phyloP scores from a whole-genome alignment of 1,284 basidiomycete species.

The Ustilago tritici region DNA sequence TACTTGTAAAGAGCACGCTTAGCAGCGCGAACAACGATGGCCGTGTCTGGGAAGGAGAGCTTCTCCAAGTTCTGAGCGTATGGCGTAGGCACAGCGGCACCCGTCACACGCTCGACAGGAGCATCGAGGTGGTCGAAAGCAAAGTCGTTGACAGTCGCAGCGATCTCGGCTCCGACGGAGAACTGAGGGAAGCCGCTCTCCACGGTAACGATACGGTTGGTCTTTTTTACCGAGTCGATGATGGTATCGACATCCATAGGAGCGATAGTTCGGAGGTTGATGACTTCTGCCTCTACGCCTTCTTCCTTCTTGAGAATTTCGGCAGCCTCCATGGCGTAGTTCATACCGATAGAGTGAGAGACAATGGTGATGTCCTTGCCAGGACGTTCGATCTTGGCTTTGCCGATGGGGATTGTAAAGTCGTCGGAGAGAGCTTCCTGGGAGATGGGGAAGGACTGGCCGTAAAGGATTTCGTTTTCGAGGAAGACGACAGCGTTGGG shows the following conservation, averaged over 20 bases:
- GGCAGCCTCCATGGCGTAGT: slow-evolving; percentile 75
- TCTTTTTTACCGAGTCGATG: slow-evolving; percentile 96
- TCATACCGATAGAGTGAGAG: slow-evolving; percentile 75
- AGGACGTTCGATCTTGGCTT: slow-evolving; percentile 93
- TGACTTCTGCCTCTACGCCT: slow-evolving; percentile 95
- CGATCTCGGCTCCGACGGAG: slow-evolving; percentile 97
- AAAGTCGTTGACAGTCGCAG: slow-evolving; percentile 83
- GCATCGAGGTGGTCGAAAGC: slow-evolving; percentile 77
- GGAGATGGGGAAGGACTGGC: slow-evolving; percentile 94
- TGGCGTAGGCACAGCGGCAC: slow-evolving; percentile 75
- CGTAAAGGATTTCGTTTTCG: slow-evolving; percentile 99
- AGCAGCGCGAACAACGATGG: slow-evolving; percentile 60
- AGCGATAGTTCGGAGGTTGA: slow-evolving; percentile 94
- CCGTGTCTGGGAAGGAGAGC: slow-evolving; percentile 65
- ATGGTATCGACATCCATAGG: slow-evolving; percentile 98
- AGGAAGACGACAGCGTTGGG: slow-evolving; percentile 98
- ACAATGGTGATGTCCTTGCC: slow-evolving; percentile 95
- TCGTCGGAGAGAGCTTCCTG: slow-evolving; percentile 93
- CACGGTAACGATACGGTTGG: slow-evolving; percentile 92
- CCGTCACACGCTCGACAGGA: slow-evolving; percentile 95
- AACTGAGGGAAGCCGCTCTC: slow-evolving; percentile 99
- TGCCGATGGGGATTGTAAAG: slow-evolving; percentile 92
- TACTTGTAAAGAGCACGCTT: slow-evolving; percentile 67
- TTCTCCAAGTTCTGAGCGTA: slow-evolving; percentile 74
- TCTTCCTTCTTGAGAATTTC: slow-evolving; percentile 89